phyloP scores from a whole-genome alignment of 805 yeast species.

The Nakazawaea peltata region DNA sequence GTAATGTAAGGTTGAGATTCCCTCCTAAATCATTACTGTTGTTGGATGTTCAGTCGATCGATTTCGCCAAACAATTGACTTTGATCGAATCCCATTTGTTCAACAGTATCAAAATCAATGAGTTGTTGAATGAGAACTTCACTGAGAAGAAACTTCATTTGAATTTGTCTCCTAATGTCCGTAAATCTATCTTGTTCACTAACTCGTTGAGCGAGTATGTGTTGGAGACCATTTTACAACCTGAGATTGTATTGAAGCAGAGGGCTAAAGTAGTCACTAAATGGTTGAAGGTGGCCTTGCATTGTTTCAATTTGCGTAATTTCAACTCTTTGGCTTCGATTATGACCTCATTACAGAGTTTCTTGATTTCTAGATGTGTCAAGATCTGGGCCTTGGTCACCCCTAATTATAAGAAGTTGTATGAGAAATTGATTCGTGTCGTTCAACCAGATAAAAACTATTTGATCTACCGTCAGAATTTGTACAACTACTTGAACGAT shows the following conservation, averaged over 20 bases:
- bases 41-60: constrained; percentile 58
- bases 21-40: constrained; percentile 44
- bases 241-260: constrained; percentile 36
- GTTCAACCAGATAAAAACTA: constrained; percentile 73
- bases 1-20: constrained; percentile 52
- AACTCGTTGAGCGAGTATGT: constrained; percentile 68
- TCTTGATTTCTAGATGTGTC: constrained; percentile 55
- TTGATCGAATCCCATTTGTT: constrained; percentile 63
- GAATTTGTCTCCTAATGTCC: constrained; percentile 55
- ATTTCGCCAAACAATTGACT: constrained; percentile 71
- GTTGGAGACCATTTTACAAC: constrained; percentile 57
- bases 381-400: constrained; percentile 49
- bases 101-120: constrained; percentile 55
- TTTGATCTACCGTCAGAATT: constrained; percentile 55
- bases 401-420: constrained; percentile 53
- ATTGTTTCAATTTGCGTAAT: constrained; percentile 65
- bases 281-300: constrained; percentile 70
- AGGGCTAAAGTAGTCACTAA: constrained; percentile 49
- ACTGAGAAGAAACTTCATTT: constrained; percentile 50
- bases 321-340: constrained; percentile 76
- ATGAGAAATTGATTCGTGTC: constrained; percentile 55
- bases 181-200: constrained; percentile 56
- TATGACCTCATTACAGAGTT: constrained; percentile 69
- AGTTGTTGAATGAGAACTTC: constrained; percentile 57
- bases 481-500: constrained; percentile 42